Evolutionary conservation across 176 grass and related monocot species (phyloP).

Genomic region (Zoysia japonica): DNA sequence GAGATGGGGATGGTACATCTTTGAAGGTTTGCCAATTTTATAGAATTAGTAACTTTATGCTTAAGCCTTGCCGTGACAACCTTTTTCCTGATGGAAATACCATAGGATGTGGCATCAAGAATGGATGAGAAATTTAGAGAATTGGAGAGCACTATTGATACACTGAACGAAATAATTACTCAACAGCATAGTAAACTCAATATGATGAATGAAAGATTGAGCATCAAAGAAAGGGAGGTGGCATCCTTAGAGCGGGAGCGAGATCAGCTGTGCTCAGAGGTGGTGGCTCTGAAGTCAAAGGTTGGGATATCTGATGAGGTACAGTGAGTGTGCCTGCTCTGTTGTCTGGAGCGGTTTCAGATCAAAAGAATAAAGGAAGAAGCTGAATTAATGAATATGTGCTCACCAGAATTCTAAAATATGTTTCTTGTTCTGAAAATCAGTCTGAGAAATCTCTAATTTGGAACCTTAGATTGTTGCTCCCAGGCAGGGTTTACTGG

Average conservation of each 20-base stretch:
- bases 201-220: conserved; percentile 68
- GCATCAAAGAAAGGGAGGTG: conserved; percentile 59
- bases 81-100: background rate
- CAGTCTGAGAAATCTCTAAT: background rate
- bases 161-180: conserved; percentile 56
- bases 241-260: conserved; percentile 82
- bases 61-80: conserved; percentile 12
- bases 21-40: conserved; percentile 56
- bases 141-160: conserved; percentile 55
- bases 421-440: background rate
- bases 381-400: background rate
- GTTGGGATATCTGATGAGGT: conserved; percentile 34
- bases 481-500: background rate
- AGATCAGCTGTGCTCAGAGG: conserved; percentile 66
- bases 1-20: conserved; percentile 40
- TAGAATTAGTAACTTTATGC: conserved; percentile 21
- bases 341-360: conserved; percentile 2
- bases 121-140: conserved; percentile 61
- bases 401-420: background rate
- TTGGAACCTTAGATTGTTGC: conserved; percentile 12
- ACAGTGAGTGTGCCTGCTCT: background rate
- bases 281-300: conserved; percentile 83
- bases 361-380: background rate
- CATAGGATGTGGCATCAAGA: conserved; percentile 68
- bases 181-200: conserved; percentile 49